Evolutionary conservation across 305 asterid genomes (phyloP).

Genomic region (Fraxinus platypoda): DNA sequence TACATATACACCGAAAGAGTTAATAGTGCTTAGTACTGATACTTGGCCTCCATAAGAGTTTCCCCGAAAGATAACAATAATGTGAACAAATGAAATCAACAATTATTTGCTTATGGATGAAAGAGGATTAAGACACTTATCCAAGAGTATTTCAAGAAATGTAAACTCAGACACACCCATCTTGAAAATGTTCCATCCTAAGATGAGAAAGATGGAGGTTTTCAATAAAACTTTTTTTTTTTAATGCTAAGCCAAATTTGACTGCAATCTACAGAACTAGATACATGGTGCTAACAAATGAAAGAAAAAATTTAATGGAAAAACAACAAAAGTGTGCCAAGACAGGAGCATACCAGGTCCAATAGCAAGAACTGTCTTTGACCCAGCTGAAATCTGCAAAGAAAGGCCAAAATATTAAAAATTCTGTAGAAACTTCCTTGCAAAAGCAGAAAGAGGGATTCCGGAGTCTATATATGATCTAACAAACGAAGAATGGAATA

Average conservation of each 20-base stretch:
- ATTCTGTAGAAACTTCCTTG: background rate
- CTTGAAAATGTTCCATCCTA: background rate
- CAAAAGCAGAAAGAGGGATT: background rate
- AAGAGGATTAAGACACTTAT: background rate
- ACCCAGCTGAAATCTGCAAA: conserved; percentile 80
- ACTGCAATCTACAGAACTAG: background rate
- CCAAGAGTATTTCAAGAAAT: background rate
- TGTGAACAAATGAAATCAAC: background rate
- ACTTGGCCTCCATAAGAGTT: background rate
- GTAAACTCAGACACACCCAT: background rate
- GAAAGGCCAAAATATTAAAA: background rate
- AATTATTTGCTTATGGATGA: background rate
- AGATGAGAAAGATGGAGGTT: background rate
- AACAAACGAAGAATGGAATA: background rate
- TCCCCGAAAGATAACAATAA: background rate
- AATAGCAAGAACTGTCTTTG: conserved; percentile 86
- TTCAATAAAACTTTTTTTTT: background rate
- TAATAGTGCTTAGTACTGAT: background rate
- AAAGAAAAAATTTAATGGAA: background rate
- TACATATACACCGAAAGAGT: background rate
- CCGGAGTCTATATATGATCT: background rate
- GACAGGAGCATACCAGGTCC: conserved; percentile 74
- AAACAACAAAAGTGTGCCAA: background rate
- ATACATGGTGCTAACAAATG: background rate
- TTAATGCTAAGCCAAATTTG: background rate